These are phyloP conservation scores for Rosa multiflora DNA, from an alignment of 306 rosid species.

Conservation along the genomic window DNA sequence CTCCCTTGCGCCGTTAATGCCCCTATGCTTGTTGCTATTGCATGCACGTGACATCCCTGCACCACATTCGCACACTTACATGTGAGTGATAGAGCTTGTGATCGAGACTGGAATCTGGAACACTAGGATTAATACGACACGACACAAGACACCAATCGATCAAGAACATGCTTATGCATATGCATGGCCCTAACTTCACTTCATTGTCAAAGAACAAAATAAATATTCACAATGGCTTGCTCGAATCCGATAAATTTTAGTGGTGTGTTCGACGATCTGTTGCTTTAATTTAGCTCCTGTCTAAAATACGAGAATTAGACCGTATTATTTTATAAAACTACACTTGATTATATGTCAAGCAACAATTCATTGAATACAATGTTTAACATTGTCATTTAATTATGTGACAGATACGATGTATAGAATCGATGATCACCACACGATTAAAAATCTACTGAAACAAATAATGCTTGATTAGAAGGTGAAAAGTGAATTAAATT, in stretches of 20 bases:
- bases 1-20: constrained; percentile 96
- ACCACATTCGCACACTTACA: constrained; percentile 5
- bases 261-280: background rate
- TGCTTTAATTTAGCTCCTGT: background rate
- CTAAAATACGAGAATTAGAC: background rate
- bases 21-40: constrained; percentile 72
- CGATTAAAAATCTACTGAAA: background rate
- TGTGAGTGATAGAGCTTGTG: background rate
- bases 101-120: background rate
- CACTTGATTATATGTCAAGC: background rate
- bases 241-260: background rate
- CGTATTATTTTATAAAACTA: no score
- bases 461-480: background rate
- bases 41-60: constrained; percentile 96
- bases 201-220: background rate
- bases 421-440: background rate
- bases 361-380: background rate
- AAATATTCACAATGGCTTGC: background rate
- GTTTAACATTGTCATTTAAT: no score
- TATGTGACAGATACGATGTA: background rate
- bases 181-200: background rate
- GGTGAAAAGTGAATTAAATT: background rate
- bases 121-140: background rate
- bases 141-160: background rate
- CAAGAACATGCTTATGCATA: background rate